Conservation (phyloP, 768 basidiomycete genomes). For the Russula olivacea region DNA sequence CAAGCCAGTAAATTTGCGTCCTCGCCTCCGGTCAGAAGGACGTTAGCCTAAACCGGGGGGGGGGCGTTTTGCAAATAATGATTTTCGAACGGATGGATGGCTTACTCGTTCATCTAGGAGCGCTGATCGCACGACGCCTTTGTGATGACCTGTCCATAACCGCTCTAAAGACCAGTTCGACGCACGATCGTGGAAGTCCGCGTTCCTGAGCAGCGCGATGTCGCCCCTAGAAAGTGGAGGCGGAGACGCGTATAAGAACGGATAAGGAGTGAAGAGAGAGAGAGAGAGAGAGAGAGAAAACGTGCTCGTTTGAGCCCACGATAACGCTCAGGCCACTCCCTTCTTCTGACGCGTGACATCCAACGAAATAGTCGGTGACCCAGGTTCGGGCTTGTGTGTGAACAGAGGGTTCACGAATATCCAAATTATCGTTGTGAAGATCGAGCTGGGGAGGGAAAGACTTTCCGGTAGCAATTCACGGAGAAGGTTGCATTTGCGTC, state of each 20-base stretch:
- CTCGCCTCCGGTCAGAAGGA: constrained; percentile 35
- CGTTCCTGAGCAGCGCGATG: constrained; percentile 30
- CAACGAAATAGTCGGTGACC: constrained; percentile 76
- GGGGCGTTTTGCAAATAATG: background rate
- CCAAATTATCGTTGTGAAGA: constrained; percentile 44
- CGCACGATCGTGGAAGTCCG: constrained; percentile 26
- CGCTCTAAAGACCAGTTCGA: constrained; percentile 31
- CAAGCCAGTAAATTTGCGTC: constrained; percentile 33
- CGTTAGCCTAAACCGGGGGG: constrained; percentile 27
- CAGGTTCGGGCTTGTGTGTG: constrained; percentile 54
- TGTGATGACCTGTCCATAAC: constrained; percentile 30
- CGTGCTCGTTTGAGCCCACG: constrained; percentile 70
- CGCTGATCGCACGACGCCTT: constrained; percentile 32
- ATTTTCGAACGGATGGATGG: no score
- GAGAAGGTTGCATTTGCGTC: background rate
- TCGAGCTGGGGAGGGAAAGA: constrained; percentile 48
- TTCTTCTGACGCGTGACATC: constrained; percentile 38
- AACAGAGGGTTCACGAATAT: constrained; percentile 60
- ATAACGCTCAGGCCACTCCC: constrained; percentile 47
- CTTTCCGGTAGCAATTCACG: no score
- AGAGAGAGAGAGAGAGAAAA: constrained; percentile 6
- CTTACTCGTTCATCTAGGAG: constrained; percentile 33
- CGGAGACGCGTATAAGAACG: background rate
- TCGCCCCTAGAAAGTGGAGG: constrained; percentile 30
- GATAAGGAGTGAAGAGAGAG: background rate